phyloP scores from a whole-genome alignment of 164 flowering plant genomes.

The Dillenia turbinata region DNA sequence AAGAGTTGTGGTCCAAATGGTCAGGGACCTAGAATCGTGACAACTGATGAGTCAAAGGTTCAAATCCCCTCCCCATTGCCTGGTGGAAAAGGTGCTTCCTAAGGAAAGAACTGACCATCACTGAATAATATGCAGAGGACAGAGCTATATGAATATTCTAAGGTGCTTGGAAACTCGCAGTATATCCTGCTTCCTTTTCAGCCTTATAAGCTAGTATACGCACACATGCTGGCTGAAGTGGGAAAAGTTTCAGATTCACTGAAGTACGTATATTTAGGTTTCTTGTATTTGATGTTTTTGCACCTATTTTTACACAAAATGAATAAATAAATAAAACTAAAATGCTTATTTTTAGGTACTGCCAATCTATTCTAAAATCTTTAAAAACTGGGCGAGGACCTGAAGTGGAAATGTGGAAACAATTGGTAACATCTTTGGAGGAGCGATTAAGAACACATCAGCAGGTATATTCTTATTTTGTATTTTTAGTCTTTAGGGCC shows the following conservation, averaged over 20 bases:
- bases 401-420: slow-evolving; percentile 77
- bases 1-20: too few species aligned
- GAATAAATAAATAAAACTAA: too few species aligned
- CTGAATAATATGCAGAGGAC: slow-evolving; percentile 66
- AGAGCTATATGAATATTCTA: slow-evolving; percentile 91
- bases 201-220: slow-evolving; percentile 95
- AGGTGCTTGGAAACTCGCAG: slow-evolving; percentile 96
- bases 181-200: slow-evolving; percentile 80
- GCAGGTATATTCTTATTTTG: slow-evolving; percentile 49
- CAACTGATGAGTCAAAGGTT: too few species aligned
- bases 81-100: not conserved
- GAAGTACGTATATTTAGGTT: slow-evolving; percentile 45
- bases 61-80: too few species aligned
- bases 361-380: slow-evolving; percentile 73
- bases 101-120: slow-evolving; percentile 5
- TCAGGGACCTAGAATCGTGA: too few species aligned
- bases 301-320: not conserved
- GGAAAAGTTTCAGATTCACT: slow-evolving; percentile 83
- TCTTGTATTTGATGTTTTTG: not conserved
- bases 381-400: slow-evolving; percentile 82
- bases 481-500: not conserved
- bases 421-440: slow-evolving; percentile 66
- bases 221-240: slow-evolving; percentile 94
- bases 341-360: slow-evolving; percentile 49
- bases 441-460: slow-evolving; percentile 83